These are phyloP conservation scores for Botrytis fabae DNA, from an alignment of 2,329 filamentous ascomycete species.

Conservation along the genomic window DNA sequence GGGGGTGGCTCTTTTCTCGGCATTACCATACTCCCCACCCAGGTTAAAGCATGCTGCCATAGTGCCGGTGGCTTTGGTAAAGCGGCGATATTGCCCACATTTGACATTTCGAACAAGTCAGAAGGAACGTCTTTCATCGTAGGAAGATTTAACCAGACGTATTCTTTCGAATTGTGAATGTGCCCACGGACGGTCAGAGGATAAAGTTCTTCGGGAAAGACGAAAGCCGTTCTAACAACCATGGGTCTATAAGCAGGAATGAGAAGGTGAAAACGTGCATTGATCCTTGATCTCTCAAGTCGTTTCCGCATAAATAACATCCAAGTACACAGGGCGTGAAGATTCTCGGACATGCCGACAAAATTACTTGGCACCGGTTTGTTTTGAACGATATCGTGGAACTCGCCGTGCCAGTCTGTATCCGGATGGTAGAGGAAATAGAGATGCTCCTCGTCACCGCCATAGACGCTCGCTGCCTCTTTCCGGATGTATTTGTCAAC, in stretches of 20 bases:
- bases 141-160: slow-evolving; percentile 45
- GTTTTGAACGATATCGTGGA: slow-evolving; percentile 43
- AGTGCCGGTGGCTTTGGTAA: slow-evolving; percentile 20
- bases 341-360: slow-evolving; percentile 46
- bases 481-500: slow-evolving; percentile 27
- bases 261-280: slow-evolving; percentile 43
- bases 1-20: slow-evolving; percentile 19
- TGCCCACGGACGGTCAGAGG: slow-evolving; percentile 45
- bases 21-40: slow-evolving; percentile 21
- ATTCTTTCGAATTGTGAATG: slow-evolving; percentile 44
- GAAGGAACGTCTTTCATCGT: slow-evolving; percentile 23
- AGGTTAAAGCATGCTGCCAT: slow-evolving; percentile 19
- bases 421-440: slow-evolving; percentile 48
- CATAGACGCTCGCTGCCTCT: slow-evolving; percentile 23
- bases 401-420: slow-evolving; percentile 46
- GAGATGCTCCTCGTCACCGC: slow-evolving; percentile 39
- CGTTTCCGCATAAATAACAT: slow-evolving; percentile 37
- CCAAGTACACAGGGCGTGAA: slow-evolving; percentile 46
- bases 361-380: slow-evolving; percentile 42
- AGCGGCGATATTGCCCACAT: slow-evolving; percentile 21
- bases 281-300: slow-evolving; percentile 32
- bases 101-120: slow-evolving; percentile 23
- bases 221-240: slow-evolving; percentile 43
- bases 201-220: slow-evolving; percentile 43
- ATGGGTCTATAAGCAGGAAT: slow-evolving; percentile 46